Percentiles rank a stretch among this genome's conserved stretches.
phyloP scores from a whole-genome alignment of 768 basidiomycete species.

The Rhizopogon salebrosus region DNA sequence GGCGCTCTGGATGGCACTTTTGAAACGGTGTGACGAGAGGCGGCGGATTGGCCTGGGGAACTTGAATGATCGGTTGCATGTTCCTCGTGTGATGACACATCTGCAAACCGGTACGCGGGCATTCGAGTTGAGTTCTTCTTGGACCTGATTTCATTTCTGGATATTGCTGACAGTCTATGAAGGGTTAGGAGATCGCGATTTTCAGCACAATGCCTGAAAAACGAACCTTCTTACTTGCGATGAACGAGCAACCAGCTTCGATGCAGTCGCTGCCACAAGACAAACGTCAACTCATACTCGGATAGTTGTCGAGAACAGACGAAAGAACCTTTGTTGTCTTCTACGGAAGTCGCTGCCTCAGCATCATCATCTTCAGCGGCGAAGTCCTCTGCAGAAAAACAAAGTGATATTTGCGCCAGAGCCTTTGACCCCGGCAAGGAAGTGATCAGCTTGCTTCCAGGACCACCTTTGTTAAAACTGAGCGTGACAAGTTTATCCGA shows the following conservation, averaged over 20 bases:
- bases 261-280: constrained; percentile 37
- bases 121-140: constrained; percentile 66
- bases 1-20: constrained; percentile 25
- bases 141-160: constrained; percentile 95
- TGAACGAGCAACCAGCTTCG: constrained; percentile 74
- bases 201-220: background rate
- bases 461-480: constrained; percentile 53
- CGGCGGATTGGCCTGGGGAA: constrained; percentile 7
- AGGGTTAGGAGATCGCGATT: constrained; percentile 3
- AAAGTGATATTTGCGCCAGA: constrained; percentile 43
- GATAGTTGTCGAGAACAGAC: background rate
- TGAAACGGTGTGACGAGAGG: constrained; percentile 6
- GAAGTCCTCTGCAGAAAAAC: constrained; percentile 66
- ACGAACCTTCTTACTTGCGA: constrained; percentile 79
- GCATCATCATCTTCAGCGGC: constrained; percentile 32
- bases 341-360: constrained; percentile 36
- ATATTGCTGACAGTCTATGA: constrained; percentile 83
- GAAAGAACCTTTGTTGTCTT: constrained; percentile 42
- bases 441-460: constrained; percentile 14
- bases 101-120: constrained; percentile 18
- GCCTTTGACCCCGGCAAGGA: constrained; percentile 23
- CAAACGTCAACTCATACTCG: constrained; percentile 9
- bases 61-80: constrained; percentile 3
- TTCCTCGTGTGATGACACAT: constrained; percentile 8
- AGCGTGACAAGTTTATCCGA: constrained; percentile 78